Percentiles rank a stretch among this genome's conserved stretches.
These are phyloP conservation scores for Cladophialophora yegresii DNA, from an alignment of 2,329 filamentous ascomycete species.

Conservation along the genomic window DNA sequence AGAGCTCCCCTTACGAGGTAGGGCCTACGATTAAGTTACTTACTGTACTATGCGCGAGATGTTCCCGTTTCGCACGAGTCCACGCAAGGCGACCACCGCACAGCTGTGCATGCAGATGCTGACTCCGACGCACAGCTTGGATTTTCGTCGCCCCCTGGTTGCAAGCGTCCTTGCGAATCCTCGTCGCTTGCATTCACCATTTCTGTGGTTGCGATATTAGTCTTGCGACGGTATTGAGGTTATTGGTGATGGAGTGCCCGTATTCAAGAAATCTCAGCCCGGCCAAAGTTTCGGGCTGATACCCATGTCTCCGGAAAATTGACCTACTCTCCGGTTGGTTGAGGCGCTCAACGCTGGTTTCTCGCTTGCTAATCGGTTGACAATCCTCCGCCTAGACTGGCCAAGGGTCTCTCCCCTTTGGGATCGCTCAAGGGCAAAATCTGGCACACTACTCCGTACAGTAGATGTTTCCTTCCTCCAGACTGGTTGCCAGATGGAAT, in stretches of 20 bases:
- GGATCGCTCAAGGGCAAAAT: background rate
- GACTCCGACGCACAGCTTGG: background rate
- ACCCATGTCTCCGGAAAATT: slow-evolving; percentile 15
- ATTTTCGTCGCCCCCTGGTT: background rate
- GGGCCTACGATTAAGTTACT: no score
- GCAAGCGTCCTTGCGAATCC: background rate
- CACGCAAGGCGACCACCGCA: background rate
- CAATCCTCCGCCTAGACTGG: slow-evolving; percentile 26
- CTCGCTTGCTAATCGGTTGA: slow-evolving; percentile 27
- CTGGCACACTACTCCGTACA: background rate
- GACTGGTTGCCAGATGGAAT: background rate
- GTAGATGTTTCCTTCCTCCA: background rate
- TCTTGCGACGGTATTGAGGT: slow-evolving; percentile 9
- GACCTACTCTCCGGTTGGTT: slow-evolving; percentile 26
- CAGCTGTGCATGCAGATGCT: background rate
- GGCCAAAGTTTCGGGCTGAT: slow-evolving; percentile 37
- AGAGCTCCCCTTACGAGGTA: background rate
- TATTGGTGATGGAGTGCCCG: slow-evolving; percentile 6
- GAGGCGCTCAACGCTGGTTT: slow-evolving; percentile 27
- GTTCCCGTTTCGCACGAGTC: background rate
- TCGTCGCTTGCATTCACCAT: slow-evolving; percentile 12
- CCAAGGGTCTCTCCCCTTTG: slow-evolving; percentile 4
- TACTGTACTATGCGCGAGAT: background rate
- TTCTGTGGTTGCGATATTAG: slow-evolving; percentile 5
- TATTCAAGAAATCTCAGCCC: slow-evolving; percentile 21